Conservation (phyloP, 2,329 filamentous ascomycete species). For the Didymella pinodella region DNA sequence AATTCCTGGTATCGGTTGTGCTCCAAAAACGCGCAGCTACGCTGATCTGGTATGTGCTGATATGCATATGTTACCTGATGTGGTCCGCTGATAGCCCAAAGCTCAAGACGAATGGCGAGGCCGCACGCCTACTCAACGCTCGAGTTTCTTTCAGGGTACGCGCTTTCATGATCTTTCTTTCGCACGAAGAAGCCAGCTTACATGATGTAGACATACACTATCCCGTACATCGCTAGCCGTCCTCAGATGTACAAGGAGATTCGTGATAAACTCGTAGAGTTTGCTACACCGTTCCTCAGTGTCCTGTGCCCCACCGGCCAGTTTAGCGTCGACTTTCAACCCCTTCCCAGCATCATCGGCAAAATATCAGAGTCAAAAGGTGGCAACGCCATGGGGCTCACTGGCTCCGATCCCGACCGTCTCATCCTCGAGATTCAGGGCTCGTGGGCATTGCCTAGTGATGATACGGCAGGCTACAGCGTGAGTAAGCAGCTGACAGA, state of each 20-base stretch:
- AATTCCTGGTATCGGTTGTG: conserved; percentile 33
- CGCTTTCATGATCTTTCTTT: not conserved
- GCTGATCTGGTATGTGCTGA: conserved; percentile 37
- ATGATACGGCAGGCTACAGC: conserved; percentile 25
- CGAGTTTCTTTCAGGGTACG: conserved; percentile 8
- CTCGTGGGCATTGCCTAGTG: conserved; percentile 25
- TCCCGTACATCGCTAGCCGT: conserved; percentile 36
- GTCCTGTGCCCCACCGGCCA: conserved; percentile 24
- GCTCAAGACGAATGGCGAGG: conserved; percentile 8
- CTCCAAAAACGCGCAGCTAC: conserved; percentile 42
- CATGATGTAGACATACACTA: conserved; percentile 32
- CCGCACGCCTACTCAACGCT: not conserved
- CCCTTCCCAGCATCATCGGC: conserved; percentile 32
- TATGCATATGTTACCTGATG: not conserved
- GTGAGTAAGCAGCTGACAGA: conserved; percentile 30
- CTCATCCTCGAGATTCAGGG: conserved; percentile 35
- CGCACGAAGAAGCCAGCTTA: conserved; percentile 4
- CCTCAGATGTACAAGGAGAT: conserved; percentile 49
- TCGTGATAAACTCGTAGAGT: conserved; percentile 37
- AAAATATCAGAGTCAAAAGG: conserved; percentile 28
- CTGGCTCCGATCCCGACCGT: conserved; percentile 30
- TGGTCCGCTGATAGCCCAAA: not conserved
- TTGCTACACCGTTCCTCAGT: conserved; percentile 37
- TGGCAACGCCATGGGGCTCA: conserved; percentile 39
- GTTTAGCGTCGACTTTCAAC: conserved; percentile 38